Evolutionary conservation across 371 early-diverging fungal species (phyloP).

Genomic region (Mucor sp.): DNA sequence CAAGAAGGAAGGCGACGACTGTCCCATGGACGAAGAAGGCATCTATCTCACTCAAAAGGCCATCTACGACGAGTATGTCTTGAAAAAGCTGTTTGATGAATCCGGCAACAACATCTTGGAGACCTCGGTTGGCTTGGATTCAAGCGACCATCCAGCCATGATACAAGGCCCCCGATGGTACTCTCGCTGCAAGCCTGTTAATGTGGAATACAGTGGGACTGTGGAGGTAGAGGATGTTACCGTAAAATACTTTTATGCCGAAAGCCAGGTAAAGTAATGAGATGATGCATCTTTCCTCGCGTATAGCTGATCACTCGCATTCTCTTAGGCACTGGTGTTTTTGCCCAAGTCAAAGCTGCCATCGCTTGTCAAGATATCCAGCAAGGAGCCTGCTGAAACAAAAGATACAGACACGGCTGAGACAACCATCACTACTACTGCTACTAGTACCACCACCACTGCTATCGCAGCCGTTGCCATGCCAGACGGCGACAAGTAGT

Average conservation of each 20-base stretch:
- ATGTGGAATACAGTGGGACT: neutral
- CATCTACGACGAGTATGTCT: neutral
- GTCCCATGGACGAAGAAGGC: constrained; percentile 15
- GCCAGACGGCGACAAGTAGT: neutral
- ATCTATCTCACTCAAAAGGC: neutral
- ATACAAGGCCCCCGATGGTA: constrained; percentile 11
- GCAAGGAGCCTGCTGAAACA: neutral
- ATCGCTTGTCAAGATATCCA: neutral
- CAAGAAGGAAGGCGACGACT: neutral
- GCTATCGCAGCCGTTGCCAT: neutral
- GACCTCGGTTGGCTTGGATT: neutral
- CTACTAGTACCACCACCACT: neutral
- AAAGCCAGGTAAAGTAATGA: neutral
- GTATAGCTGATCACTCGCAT: no score
- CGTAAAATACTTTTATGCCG: constrained; percentile 5
- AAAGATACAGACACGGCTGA: neutral
- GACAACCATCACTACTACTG: neutral
- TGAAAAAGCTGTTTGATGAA: neutral
- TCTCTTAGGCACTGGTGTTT: neutral
- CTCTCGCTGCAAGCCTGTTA: constrained; percentile 1
- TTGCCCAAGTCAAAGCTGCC: neutral
- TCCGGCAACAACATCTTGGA: neutral
- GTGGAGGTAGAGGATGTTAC: neutral
- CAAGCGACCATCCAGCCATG: neutral
- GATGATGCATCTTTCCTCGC: no score